phyloP scores from a whole-genome alignment of 768 basidiomycete genomes.

The Auricularia auricula-judae region DNA sequence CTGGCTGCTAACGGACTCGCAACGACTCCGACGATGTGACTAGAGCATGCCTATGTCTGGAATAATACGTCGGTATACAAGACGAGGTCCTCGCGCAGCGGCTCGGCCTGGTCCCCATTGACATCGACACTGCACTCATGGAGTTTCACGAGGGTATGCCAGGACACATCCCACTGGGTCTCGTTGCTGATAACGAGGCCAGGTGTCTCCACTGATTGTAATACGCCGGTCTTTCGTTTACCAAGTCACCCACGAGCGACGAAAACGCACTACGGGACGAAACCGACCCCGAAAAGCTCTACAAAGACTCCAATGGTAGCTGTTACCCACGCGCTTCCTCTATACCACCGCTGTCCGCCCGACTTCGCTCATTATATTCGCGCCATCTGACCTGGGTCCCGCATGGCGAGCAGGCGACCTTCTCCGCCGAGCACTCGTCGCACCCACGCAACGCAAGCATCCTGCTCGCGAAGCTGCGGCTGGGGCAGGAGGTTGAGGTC shows the following conservation, averaged over 20 bases:
- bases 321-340: constrained; percentile 9
- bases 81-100: constrained; percentile 91
- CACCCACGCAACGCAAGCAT: constrained; percentile 69
- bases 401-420: constrained; percentile 65
- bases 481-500: constrained; percentile 78
- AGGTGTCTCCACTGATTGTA: constrained; percentile 50
- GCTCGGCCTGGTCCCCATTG: constrained; percentile 83
- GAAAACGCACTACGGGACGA: constrained; percentile 41
- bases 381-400: constrained; percentile 65
- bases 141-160: constrained; percentile 20
- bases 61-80: constrained; percentile 91
- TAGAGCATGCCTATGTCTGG: constrained; percentile 87
- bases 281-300: constrained; percentile 54
- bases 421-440: constrained; percentile 44
- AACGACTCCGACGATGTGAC: no score
- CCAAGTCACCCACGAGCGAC: constrained; percentile 53
- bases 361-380: constrained; percentile 32
- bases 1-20: no score
- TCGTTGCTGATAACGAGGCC: background rate
- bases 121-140: constrained; percentile 69
- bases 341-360: background rate
- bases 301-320: constrained; percentile 54
- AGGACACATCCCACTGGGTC: background rate
- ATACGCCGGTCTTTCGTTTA: constrained; percentile 83
- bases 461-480: constrained; percentile 81